Evolutionary conservation across 192 early-diverging fungal genomes (phyloP).

Genomic region (Phlyctochytrium bullatum): DNA sequence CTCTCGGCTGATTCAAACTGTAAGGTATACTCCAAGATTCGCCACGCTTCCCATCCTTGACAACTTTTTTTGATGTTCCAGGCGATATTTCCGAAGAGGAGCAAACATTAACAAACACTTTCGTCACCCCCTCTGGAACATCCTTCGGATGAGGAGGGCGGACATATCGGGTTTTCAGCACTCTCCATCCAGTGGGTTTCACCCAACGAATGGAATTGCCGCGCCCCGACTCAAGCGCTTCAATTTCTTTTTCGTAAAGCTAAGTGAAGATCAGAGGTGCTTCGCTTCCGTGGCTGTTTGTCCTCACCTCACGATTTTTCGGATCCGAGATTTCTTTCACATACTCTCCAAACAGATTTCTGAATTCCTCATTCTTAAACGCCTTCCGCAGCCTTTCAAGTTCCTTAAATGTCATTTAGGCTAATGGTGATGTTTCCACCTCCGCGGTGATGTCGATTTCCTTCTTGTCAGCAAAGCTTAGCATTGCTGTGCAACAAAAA

Average conservation of each 20-base stretch:
- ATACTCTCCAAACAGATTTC: constrained; percentile 53
- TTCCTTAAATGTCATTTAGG: constrained; percentile 27
- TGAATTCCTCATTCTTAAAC: constrained; percentile 54
- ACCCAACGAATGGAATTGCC: constrained; percentile 52
- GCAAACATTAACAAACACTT: constrained; percentile 60
- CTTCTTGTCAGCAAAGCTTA: too few relatives aligned
- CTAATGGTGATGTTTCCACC: neutral
- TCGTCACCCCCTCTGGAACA: constrained; percentile 24
- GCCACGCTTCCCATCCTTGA: constrained; percentile 23
- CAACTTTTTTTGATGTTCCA: constrained; percentile 15
- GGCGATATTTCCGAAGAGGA: constrained; percentile 41
- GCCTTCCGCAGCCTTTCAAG: constrained; percentile 45
- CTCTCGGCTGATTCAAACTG: constrained; percentile 36
- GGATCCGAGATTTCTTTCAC: constrained; percentile 60
- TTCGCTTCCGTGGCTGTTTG: neutral
- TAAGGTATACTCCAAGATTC: constrained; percentile 55
- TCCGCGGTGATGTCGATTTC: neutral
- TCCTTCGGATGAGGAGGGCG: constrained; percentile 10
- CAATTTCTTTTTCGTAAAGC: constrained; percentile 55
- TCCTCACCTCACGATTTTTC: constrained; percentile 41
- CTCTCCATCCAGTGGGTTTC: constrained; percentile 45
- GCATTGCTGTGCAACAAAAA: too few relatives aligned
- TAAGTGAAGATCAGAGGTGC: constrained; percentile 10
- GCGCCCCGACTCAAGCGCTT: constrained; percentile 46
- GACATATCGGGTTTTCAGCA: constrained; percentile 42